These are phyloP conservation scores for Eustoma russellianum DNA, from an alignment of 257 asterid genomes.

Conservation along the genomic window DNA sequence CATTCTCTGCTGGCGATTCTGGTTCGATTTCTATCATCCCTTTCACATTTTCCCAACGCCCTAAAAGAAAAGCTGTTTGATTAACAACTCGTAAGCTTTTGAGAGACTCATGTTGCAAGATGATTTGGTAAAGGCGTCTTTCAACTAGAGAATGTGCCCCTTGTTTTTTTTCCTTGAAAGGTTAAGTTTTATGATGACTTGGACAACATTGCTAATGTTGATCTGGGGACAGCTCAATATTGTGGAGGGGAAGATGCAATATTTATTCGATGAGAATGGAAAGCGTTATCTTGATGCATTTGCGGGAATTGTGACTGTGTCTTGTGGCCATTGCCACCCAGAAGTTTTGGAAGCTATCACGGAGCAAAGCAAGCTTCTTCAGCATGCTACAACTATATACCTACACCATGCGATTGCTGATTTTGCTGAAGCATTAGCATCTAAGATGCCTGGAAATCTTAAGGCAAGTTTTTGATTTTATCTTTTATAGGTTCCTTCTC, in stretches of 20 bases:
- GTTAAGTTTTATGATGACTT: no score
- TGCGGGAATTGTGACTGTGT: conserved; percentile 94
- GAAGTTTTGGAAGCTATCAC: conserved; percentile 51
- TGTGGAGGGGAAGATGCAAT: conserved; percentile 98
- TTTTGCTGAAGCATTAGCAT: conserved; percentile 81
- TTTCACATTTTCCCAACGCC: no score
- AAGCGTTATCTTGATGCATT: conserved; percentile 92
- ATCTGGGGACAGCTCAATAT: conserved; percentile 56
- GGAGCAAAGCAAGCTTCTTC: conserved; percentile 90
- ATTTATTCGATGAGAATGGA: conserved; percentile 78
- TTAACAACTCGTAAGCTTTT: no score
- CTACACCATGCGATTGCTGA: conserved; percentile 86
- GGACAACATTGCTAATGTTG: not conserved
- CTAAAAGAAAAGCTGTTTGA: no score
- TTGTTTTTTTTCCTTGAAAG: not conserved
- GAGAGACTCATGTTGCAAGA: no score
- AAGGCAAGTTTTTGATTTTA: conserved; percentile 32
- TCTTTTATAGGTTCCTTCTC: not conserved
- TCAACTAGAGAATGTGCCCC: no score
- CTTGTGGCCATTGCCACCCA: conserved; percentile 97
- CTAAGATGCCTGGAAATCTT: conserved; percentile 90
- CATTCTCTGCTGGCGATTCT: no score
- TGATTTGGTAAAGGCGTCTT: no score
- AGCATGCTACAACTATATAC: conserved; percentile 88
- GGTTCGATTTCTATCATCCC: no score